Conservation (phyloP, 2,329 filamentous ascomycete species). For the Hymenoscyphus occultus region DNA sequence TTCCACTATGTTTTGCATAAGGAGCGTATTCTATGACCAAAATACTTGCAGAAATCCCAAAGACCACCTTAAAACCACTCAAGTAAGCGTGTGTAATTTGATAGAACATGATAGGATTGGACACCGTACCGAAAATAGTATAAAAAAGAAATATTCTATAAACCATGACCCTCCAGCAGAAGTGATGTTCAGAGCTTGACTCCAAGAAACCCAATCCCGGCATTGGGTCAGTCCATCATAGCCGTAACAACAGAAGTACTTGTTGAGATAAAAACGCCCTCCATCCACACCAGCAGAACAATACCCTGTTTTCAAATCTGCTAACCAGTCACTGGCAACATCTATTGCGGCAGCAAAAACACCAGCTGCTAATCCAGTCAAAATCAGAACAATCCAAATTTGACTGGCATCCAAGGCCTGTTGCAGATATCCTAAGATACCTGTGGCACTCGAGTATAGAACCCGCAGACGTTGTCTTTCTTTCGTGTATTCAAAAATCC, state of each 20-base stretch:
- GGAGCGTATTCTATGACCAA: slow-evolving; percentile 81
- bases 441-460: slow-evolving; percentile 65
- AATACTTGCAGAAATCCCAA: slow-evolving; percentile 73
- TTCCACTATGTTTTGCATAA: slow-evolving; percentile 91
- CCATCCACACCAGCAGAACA: slow-evolving; percentile 75
- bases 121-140: slow-evolving; percentile 70
- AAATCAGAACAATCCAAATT: slow-evolving; percentile 84
- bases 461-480: slow-evolving; percentile 85
- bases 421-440: slow-evolving; percentile 69
- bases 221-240: slow-evolving; percentile 82
- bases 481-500: slow-evolving; percentile 98
- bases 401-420: slow-evolving; percentile 81
- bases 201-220: slow-evolving; percentile 84
- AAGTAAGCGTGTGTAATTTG: slow-evolving; percentile 2
- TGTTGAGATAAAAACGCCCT: slow-evolving; percentile 87
- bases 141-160: slow-evolving; percentile 83
- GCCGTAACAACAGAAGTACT: slow-evolving; percentile 88
- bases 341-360: slow-evolving; percentile 85
- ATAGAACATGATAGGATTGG: background rate
- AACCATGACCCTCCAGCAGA: slow-evolving; percentile 72
- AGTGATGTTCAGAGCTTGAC: slow-evolving; percentile 64
- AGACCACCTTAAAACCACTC: slow-evolving; percentile 56
- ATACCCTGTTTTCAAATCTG: slow-evolving; percentile 85
- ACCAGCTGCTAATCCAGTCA: slow-evolving; percentile 81
- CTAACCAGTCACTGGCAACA: slow-evolving; percentile 88